These are phyloP conservation scores for Apiotrichum akiyoshidainum DNA, from an alignment of 1,284 basidiomycete species.

Conservation along the genomic window DNA sequence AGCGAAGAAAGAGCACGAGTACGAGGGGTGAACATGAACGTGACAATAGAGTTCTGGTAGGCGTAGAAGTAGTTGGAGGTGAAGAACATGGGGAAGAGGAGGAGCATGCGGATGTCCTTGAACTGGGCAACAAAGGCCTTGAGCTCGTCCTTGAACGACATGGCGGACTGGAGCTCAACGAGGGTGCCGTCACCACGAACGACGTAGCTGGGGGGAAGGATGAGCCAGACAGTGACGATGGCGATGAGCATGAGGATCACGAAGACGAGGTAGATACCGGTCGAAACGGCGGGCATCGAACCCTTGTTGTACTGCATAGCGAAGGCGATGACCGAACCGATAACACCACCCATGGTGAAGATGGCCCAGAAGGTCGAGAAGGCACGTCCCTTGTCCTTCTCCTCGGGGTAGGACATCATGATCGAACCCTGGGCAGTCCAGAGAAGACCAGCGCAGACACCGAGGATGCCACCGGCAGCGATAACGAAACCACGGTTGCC, in stretches of 20 bases:
- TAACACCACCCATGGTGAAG: conserved; percentile 52
- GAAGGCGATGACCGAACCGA: conserved; percentile 53
- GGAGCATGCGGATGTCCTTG: conserved; percentile 41
- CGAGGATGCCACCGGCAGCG: conserved; percentile 52
- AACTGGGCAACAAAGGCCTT: conserved; percentile 28
- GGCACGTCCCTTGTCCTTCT: conserved; percentile 51
- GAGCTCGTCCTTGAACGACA: conserved; percentile 30
- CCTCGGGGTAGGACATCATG: conserved; percentile 54
- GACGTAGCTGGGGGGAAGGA: conserved; percentile 40
- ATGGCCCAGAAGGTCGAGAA: conserved; percentile 54
- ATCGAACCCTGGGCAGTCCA: conserved; percentile 52
- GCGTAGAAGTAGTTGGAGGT: conserved; percentile 11
- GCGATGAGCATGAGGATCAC: conserved; percentile 45
- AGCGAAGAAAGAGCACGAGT: conserved; percentile 40
- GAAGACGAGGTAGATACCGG: conserved; percentile 44
- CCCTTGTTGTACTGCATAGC: conserved; percentile 38
- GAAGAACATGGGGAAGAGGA: conserved; percentile 43
- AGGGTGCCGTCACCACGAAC: conserved; percentile 40
- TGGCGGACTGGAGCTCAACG: conserved; percentile 30
- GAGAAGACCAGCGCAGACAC: conserved; percentile 32
- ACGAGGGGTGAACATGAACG: conserved; percentile 38
- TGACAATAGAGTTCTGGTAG: conserved; percentile 37
- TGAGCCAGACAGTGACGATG: conserved; percentile 30
- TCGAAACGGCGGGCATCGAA: conserved; percentile 33
- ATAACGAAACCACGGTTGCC: conserved; percentile 43